Percentiles rank a stretch among this genome's conserved stretches.
Conservation (phyloP, 2,329 filamentous ascomycete genomes). For the Seiridium unicorne region DNA sequence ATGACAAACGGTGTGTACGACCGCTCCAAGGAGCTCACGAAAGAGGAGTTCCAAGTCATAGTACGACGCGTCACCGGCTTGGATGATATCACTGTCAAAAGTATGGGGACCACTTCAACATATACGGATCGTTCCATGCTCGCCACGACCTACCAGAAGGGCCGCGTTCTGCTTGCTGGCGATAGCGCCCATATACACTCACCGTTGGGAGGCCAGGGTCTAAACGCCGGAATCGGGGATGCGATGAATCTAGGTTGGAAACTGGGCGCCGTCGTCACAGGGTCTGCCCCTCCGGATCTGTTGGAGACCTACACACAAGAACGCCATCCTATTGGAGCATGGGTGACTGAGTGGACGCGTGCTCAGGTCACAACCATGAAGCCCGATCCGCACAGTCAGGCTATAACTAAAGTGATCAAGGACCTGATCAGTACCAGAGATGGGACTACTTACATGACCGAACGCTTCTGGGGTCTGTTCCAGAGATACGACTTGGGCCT, state of each 20-base stretch:
- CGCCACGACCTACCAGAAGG: slow-evolving; percentile 36
- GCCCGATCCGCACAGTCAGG: slow-evolving; percentile 24
- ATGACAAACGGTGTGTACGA: slow-evolving; percentile 14
- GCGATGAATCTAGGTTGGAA: slow-evolving; percentile 57
- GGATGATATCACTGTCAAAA: slow-evolving; percentile 18
- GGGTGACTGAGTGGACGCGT: slow-evolving; percentile 35
- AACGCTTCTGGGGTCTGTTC: slow-evolving; percentile 32
- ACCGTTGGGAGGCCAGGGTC: slow-evolving; percentile 54
- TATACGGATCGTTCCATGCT: slow-evolving; percentile 12
- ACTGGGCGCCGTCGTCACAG: slow-evolving; percentile 29
- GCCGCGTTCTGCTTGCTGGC: slow-evolving; percentile 52
- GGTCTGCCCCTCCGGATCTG: slow-evolving; percentile 18
- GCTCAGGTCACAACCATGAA: slow-evolving; percentile 31
- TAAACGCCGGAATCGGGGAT: slow-evolving; percentile 57
- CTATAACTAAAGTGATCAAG: slow-evolving; percentile 21
- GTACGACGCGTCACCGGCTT: slow-evolving; percentile 14
- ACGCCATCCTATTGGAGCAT: slow-evolving; percentile 21
- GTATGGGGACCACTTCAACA: slow-evolving; percentile 21
- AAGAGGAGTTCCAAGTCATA: slow-evolving; percentile 17
- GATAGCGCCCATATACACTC: slow-evolving; percentile 58
- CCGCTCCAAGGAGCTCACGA: slow-evolving; percentile 16
- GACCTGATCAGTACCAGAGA: slow-evolving; percentile 27
- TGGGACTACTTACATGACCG: slow-evolving; percentile 26
- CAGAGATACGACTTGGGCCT: slow-evolving; percentile 25
- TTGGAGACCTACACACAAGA: slow-evolving; percentile 48